Conservation (phyloP, 2,329 filamentous ascomycete genomes). For the Fusarium pseudoanthophilum region DNA sequence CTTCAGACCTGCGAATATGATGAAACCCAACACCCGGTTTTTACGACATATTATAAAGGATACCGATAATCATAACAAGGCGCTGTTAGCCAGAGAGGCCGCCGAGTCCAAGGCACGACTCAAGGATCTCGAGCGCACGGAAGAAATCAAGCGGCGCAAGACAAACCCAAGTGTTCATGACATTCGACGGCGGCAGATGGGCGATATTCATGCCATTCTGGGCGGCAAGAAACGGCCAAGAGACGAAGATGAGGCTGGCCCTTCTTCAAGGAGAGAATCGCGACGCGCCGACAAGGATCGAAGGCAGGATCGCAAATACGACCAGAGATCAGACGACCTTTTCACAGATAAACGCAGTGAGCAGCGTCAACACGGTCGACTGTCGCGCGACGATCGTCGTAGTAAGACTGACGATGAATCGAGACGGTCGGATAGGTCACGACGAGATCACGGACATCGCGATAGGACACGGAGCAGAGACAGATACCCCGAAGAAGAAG, state of each 20-base stretch:
- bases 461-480: slow-evolving; percentile 35
- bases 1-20: slow-evolving; percentile 71
- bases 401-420: slow-evolving; percentile 29
- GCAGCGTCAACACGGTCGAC: slow-evolving; percentile 39
- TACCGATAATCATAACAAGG: slow-evolving; percentile 89
- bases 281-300: slow-evolving; percentile 16
- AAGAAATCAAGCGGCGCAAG: slow-evolving; percentile 57
- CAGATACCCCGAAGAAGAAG: slow-evolving; percentile 18
- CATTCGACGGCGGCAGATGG: slow-evolving; percentile 67
- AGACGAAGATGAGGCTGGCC: slow-evolving; percentile 36
- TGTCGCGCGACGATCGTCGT: slow-evolving; percentile 38
- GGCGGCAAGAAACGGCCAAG: slow-evolving; percentile 54
- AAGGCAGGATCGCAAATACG: slow-evolving; percentile 8
- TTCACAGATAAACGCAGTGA: slow-evolving; percentile 33
- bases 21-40: slow-evolving; percentile 93
- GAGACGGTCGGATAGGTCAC: slow-evolving; percentile 17
- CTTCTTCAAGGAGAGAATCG: slow-evolving; percentile 30
- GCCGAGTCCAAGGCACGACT: slow-evolving; percentile 80
- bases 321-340: slow-evolving; percentile 33
- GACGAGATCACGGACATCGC: slow-evolving; percentile 29
- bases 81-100: slow-evolving; percentile 84
- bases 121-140: slow-evolving; percentile 64
- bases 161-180: slow-evolving; percentile 60
- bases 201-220: slow-evolving; percentile 69
- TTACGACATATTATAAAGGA: slow-evolving; percentile 88